phyloP scores from a whole-genome alignment of 176 grass and related monocot species.

The Saccharum spontaneum region DNA sequence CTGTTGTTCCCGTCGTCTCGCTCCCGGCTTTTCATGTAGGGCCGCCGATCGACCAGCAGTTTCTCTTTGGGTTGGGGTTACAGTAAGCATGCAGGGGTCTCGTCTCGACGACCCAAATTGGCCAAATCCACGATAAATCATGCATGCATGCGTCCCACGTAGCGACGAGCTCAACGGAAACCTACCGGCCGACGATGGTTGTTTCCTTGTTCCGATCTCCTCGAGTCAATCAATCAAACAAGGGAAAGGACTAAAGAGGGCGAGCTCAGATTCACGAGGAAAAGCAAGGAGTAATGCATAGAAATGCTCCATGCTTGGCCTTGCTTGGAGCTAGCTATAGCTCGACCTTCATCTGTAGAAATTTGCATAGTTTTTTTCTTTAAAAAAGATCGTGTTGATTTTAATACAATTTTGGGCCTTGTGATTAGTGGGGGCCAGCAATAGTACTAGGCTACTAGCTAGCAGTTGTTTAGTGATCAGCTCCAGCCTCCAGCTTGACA shows the following conservation, averaged over 20 bases:
- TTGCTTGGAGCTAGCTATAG: too few relatives aligned
- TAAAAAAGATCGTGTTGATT: too few relatives aligned
- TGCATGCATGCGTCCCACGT: slow-evolving; percentile 17
- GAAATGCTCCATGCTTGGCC: background rate
- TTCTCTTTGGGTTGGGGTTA: background rate
- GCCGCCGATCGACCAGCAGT: background rate
- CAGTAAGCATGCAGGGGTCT: background rate
- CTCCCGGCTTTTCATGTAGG: slow-evolving; percentile 19
- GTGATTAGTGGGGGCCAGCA: background rate
- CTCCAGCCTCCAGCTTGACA: background rate
- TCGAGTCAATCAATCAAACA: slow-evolving; percentile 28
- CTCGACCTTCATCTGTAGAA: background rate
- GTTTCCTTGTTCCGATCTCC: background rate
- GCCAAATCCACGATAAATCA: background rate
- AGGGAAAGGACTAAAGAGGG: background rate
- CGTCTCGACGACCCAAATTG: background rate
- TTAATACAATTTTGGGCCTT: background rate
- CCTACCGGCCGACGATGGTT: background rate
- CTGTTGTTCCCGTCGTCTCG: background rate
- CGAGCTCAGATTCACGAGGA: slow-evolving; percentile 41
- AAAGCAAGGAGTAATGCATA: background rate
- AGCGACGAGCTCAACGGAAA: slow-evolving; percentile 1
- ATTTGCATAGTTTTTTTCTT: background rate
- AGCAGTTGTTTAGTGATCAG: background rate
- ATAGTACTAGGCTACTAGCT: too few relatives aligned